Percentiles rank a stretch among this genome's conserved stretches.
phyloP scores from a whole-genome alignment of 164 flowering plant species.

The Annona squamosa region DNA sequence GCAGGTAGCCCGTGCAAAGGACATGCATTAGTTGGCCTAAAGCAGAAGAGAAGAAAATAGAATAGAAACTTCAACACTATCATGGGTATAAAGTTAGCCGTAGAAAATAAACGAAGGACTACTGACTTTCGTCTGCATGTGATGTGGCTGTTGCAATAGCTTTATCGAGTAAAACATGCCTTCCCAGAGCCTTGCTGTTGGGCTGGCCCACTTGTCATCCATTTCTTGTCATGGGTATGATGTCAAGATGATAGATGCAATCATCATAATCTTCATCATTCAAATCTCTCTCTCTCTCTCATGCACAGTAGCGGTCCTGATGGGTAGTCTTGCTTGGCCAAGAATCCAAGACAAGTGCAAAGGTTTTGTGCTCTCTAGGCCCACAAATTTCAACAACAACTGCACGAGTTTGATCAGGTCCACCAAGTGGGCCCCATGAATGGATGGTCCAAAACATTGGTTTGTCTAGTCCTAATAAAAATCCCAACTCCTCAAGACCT shows the following conservation, averaged over 20 bases:
- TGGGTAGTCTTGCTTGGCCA: neutral
- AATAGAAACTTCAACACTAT: neutral
- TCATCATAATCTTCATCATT: neutral
- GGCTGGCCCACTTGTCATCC: neutral
- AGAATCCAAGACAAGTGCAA: neutral
- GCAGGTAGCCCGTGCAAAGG: too few species aligned
- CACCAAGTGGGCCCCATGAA: neutral
- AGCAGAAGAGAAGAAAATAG: neutral
- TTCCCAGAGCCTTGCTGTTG: neutral
- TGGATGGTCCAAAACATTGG: neutral
- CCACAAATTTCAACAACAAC: neutral
- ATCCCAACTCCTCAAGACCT: too few species aligned
- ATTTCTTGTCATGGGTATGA: neutral
- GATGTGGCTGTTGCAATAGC: neutral
- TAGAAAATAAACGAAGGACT: too few species aligned
- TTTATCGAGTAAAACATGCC: neutral
- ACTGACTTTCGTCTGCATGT: neutral
- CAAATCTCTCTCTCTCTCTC: neutral
- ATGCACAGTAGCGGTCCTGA: neutral
- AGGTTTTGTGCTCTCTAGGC: neutral
- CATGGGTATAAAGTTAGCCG: neutral
- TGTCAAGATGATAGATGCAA: neutral
- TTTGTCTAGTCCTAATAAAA: neutral
- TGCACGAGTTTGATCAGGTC: neutral
- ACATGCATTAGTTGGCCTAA: neutral